Base-by-base conservation (phyloP, 2,329 filamentous ascomycete species). In the Paracamarosporium sp. region DNA sequence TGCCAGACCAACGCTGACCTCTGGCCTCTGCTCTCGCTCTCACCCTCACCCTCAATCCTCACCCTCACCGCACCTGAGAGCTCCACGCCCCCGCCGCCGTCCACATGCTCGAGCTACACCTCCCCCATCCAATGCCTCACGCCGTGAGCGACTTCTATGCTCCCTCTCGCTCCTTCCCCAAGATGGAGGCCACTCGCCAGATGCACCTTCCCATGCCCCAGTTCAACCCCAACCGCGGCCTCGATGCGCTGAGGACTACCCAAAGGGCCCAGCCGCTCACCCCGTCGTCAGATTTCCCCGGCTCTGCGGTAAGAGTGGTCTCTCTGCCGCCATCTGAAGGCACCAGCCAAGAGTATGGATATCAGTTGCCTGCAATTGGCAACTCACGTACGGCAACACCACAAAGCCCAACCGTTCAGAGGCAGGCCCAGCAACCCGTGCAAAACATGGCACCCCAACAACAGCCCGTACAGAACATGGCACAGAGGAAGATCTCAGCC, bases 101-200 rank as follows among this genome's bases (percentile, higher is more conserved):
- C 69, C 68, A 63, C 62, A 77, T 77, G 75, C 73, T 76, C 66
- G 73, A 76, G 69, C 70, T 78, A 75, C 74, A 78, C 64, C 72
- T 76, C 31, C 74, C 74, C 28, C 68, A 68, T 41, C 72, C 75
- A 70, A 78, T 77, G 75, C 74, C 74, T 70, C 73, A 76, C 73
- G 73, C 73, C 62, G 60, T 77, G 72, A 74, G 61, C 69, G 68
- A 73, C 66, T 66, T 71, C 65, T 73, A 69, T 68, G 55, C 68
- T 50, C 62, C 71, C 50, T 53, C 62, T 33, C 65, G 58, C 56
- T 56, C 61, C 45, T 45, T 61, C 47, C 60, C 65, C 53, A 74
- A 73, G 63, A 60, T 71, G 35, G 71, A 74, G 50, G 43, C 69
- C 45, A 53, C 64, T 43, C 61, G 63, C 54, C 64, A 68, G 38